These are phyloP conservation scores for Cladosporium sp. DNA, from an alignment of 2,329 filamentous ascomycete species.

Conservation along the genomic window DNA sequence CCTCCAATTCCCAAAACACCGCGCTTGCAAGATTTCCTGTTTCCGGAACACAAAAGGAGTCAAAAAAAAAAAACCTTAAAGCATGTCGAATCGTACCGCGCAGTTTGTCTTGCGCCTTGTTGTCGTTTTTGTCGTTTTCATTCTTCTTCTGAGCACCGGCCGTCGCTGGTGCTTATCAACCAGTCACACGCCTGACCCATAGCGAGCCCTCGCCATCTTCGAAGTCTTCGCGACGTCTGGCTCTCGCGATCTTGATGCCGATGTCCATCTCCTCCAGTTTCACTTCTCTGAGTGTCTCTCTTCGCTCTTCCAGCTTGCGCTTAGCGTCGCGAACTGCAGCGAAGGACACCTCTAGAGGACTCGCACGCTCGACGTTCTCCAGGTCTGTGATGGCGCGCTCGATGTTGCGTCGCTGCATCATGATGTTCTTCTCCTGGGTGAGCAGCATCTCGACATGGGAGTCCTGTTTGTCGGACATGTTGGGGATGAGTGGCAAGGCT, in stretches of 20 bases:
- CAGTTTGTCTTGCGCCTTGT: background rate
- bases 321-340: conserved; percentile 56
- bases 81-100: background rate
- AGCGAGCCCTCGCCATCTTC: conserved; percentile 64
- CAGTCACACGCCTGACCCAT: conserved; percentile 78
- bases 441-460: conserved; percentile 65
- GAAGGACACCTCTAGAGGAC: conserved; percentile 66
- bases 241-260: conserved; percentile 73
- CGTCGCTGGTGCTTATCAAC: conserved; percentile 41
- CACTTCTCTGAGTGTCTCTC: conserved; percentile 69
- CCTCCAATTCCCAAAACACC: background rate
- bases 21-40: background rate
- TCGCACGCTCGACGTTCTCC: conserved; percentile 70
- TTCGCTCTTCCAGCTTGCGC: conserved; percentile 66
- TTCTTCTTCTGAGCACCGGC: background rate
- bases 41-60: background rate
- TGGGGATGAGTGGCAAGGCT: conserved; percentile 38
- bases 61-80: background rate
- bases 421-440: conserved; percentile 64
- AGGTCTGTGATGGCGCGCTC: conserved; percentile 72
- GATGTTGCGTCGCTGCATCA: conserved; percentile 69
- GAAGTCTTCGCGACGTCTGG: conserved; percentile 68
- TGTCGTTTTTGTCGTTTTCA: background rate
- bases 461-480: conserved; percentile 41
- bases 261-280: conserved; percentile 76